Evolutionary conservation across 2,329 filamentous ascomycete species (phyloP).

Genomic region (Paramyrothecium sp.): DNA sequence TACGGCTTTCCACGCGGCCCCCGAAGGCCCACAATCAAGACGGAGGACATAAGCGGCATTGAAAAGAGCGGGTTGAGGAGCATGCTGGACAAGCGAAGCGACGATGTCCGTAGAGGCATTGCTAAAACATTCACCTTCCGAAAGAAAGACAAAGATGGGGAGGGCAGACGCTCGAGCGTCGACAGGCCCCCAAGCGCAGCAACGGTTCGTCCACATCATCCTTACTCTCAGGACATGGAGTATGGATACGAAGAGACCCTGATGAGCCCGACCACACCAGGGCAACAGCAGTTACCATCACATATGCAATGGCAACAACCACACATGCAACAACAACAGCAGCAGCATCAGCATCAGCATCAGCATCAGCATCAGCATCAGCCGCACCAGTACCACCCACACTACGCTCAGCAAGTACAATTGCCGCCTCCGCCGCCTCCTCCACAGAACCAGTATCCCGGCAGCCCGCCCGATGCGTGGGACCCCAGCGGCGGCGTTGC

Average conservation of each 20-base stretch:
- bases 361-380: conserved; percentile 12
- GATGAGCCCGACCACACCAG: conserved; percentile 6
- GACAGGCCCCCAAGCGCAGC: conserved; percentile 17
- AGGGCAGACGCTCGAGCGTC: conserved; percentile 6
- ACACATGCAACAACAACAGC: neutral
- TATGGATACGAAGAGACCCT: conserved; percentile 10
- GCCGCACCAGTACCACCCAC: neutral
- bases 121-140: conserved; percentile 53
- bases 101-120: conserved; percentile 51
- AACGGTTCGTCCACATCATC: conserved; percentile 14
- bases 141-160: conserved; percentile 41
- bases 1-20: conserved; percentile 40
- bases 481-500: conserved; percentile 11
- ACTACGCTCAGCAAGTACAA: conserved; percentile 13
- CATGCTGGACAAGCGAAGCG: conserved; percentile 54
- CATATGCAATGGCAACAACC: neutral
- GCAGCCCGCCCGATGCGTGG: conserved; percentile 15
- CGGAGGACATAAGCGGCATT: conserved; percentile 52
- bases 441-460: neutral
- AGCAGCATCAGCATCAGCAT: neutral
- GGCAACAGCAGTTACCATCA: neutral
- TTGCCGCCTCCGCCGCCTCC: conserved; percentile 8
- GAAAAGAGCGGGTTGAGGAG: conserved; percentile 54
- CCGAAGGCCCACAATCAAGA: conserved; percentile 41
- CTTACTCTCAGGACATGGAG: conserved; percentile 9